A percentile compares a stretch with the other conserved stretches of the same genome.
These are phyloP conservation scores for Yarrowia keelungensis DNA, from an alignment of 805 yeast genomes.

Conservation along the genomic window DNA sequence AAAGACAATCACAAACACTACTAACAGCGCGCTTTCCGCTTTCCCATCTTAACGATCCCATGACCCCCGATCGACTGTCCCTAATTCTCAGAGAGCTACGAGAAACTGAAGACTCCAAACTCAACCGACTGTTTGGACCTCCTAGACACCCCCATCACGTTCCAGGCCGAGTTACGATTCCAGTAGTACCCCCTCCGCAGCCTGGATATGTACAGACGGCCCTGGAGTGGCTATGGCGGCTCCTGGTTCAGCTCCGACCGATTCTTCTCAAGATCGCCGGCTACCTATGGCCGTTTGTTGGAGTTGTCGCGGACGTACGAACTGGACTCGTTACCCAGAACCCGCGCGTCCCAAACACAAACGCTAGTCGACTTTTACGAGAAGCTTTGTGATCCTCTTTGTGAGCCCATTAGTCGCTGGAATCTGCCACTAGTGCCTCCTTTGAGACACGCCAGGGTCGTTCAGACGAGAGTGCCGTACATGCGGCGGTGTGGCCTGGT, in stretches of 20 bases:
- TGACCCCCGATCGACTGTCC: constrained; percentile 17
- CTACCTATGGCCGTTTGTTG: constrained; percentile 21
- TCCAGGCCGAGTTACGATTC: background rate
- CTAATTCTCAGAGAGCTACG: constrained; percentile 6
- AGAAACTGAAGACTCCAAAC: background rate
- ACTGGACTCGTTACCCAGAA: constrained; percentile 2
- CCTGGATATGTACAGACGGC: constrained; percentile 20
- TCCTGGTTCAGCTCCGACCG: constrained; percentile 18
- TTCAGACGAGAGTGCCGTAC: background rate
- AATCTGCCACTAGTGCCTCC: background rate
- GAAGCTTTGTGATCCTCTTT: constrained; percentile 17
- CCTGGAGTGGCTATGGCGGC: constrained; percentile 4
- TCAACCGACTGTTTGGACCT: background rate
- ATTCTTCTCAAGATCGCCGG: constrained; percentile 15
- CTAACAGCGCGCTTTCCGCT: constrained; percentile 22
- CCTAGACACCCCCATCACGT: constrained; percentile 1
- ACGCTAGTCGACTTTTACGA: constrained; percentile 15
- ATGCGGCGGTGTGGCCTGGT: background rate
- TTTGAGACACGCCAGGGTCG: constrained; percentile 2
- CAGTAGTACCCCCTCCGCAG: background rate
- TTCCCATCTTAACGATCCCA: background rate
- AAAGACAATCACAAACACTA: too few relatives aligned
- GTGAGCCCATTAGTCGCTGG: constrained; percentile 18
- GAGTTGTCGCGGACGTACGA: constrained; percentile 17
- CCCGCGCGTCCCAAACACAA: constrained; percentile 7